phyloP scores from a whole-genome alignment of 2,329 filamentous ascomycete species.

The Stagonosporopsis tanaceti region DNA sequence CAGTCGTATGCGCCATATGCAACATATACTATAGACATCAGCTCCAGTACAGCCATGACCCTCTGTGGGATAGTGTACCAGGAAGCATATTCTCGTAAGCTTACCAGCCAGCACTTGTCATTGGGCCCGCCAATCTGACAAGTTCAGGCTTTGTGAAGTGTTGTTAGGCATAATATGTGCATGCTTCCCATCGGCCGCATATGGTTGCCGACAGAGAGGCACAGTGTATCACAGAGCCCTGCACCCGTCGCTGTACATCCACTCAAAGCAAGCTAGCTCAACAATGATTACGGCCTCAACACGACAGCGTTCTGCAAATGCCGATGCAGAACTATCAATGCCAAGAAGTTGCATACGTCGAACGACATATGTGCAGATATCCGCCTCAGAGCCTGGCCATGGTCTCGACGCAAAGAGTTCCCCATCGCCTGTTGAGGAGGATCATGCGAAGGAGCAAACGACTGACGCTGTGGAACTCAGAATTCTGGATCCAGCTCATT shows the following conservation, averaged over 20 bases:
- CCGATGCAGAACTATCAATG: neutral
- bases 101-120: neutral
- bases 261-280: conserved; percentile 1
- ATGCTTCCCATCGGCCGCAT: conserved; percentile 15
- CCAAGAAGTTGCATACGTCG: neutral
- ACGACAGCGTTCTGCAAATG: neutral
- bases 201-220: conserved; percentile 12
- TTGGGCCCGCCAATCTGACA: neutral
- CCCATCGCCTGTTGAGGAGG: neutral
- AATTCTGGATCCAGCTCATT: neutral
- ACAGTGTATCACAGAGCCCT: conserved; percentile 16
- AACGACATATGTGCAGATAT: neutral
- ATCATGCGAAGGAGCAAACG: neutral
- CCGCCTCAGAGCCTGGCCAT: neutral
- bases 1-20: conserved; percentile 12
- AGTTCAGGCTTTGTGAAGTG: conserved; percentile 17
- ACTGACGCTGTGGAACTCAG: neutral
- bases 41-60: conserved; percentile 4
- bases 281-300: neutral
- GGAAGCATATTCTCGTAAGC: conserved; percentile 18
- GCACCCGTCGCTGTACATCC: neutral
- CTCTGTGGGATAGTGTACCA: conserved; percentile 5
- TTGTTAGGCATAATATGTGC: conserved; percentile 22
- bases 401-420: neutral
- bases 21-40: conserved; percentile 16